Percentiles rank a stretch among this genome's conserved stretches.
Evolutionary conservation across 345 rosid species (phyloP).

Genomic region (Litchi chinensis): DNA sequence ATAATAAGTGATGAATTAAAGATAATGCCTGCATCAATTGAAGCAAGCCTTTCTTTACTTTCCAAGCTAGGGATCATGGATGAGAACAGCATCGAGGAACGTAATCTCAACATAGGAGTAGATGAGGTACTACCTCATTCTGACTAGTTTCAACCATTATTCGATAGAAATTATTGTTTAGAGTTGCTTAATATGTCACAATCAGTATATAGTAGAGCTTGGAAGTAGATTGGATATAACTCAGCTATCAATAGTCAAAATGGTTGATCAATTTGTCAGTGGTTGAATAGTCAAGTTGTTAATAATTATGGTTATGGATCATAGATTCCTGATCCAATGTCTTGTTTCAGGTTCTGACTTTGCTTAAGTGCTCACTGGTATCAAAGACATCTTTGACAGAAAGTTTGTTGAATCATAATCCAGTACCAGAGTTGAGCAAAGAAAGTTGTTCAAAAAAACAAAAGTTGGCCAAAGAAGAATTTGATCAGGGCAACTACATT

Average conservation of each 20-base stretch:
- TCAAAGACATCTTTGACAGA: constrained; percentile 27
- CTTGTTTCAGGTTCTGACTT: constrained; percentile 23
- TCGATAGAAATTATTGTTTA: too few relatives aligned
- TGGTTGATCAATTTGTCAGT: too few relatives aligned
- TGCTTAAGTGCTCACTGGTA: constrained; percentile 23
- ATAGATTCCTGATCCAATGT: not conserved
- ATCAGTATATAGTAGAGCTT: too few relatives aligned
- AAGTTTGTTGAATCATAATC: constrained; percentile 14
- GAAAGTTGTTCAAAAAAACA: not conserved
- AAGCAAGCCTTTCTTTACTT: constrained; percentile 18
- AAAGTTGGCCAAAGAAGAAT: too few relatives aligned
- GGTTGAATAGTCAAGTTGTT: too few relatives aligned
- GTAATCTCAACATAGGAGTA: not conserved
- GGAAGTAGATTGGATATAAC: too few relatives aligned
- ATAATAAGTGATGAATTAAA: constrained; percentile 21
- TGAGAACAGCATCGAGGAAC: constrained; percentile 11
- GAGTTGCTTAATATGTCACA: too few relatives aligned
- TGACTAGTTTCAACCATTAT: not conserved
- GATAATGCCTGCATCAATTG: constrained; percentile 18
- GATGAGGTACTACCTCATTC: constrained; percentile 19
- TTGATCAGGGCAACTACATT: not conserved
- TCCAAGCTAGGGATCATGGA: constrained; percentile 20
- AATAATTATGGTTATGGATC: not conserved
- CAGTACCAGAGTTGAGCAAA: not conserved
- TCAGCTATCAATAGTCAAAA: too few relatives aligned